These are phyloP conservation scores for Elaphomyces granulatus DNA, from an alignment of 495 filamentous ascomycete genomes.

Conservation along the genomic window DNA sequence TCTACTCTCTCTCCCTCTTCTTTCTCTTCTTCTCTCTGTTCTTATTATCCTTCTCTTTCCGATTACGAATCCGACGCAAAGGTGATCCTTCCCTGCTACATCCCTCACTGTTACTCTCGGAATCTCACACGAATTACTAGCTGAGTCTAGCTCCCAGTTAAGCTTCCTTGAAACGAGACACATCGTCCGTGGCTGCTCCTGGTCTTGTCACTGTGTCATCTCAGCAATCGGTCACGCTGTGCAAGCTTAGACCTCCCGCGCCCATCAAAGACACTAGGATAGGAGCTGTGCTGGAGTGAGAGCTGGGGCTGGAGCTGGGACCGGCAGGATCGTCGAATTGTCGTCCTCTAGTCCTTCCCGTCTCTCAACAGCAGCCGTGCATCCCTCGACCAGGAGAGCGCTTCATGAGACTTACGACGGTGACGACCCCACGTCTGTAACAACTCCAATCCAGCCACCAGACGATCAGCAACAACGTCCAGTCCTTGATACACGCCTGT, in stretches of 20 bases:
- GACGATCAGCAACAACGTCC: slow-evolving; percentile 47
- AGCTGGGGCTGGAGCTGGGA: too few relatives aligned
- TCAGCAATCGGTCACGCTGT: too few relatives aligned
- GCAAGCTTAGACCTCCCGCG: too few relatives aligned
- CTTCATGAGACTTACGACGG: slow-evolving; percentile 48
- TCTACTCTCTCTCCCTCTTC: slow-evolving; percentile 3
- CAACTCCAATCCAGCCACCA: slow-evolving; percentile 35
- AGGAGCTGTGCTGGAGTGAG: too few relatives aligned
- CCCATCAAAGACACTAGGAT: too few relatives aligned
- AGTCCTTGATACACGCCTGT: slow-evolving; percentile 17
- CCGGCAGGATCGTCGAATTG: slow-evolving; percentile 30
- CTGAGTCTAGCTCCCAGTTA: too few relatives aligned
- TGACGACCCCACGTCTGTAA: slow-evolving; percentile 37
- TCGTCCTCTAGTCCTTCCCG: slow-evolving; percentile 13
- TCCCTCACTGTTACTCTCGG: too few relatives aligned
- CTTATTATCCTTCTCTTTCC: background rate
- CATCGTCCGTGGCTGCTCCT: too few relatives aligned
- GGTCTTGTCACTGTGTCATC: too few relatives aligned
- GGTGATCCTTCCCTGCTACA: slow-evolving; percentile 3
- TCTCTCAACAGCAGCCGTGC: slow-evolving; percentile 25
- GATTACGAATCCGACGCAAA: slow-evolving; percentile 1
- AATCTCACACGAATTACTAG: too few relatives aligned
- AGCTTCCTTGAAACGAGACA: too few relatives aligned
- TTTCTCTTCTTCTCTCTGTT: slow-evolving; percentile 2
- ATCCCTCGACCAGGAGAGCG: slow-evolving; percentile 22